Evolutionary conservation across 1,284 basidiomycete species (phyloP), one percentile per base, ranked within the genome.

Genomic region (Trametes sp.): DNA sequence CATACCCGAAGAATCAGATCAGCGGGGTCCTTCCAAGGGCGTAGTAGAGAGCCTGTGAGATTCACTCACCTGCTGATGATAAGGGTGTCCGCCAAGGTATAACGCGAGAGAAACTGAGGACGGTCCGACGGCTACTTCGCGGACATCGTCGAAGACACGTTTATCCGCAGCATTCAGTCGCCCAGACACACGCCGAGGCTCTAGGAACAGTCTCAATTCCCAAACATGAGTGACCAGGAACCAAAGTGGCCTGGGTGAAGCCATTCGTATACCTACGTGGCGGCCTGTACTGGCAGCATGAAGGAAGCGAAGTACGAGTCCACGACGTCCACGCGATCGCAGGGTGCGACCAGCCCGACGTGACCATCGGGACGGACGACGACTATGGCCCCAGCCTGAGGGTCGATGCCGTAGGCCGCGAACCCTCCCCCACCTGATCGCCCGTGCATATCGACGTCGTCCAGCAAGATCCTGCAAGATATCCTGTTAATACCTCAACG

Each of bases 291-390:
- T 14, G 45, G 44, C 19, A 57, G 41, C 73, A 77, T 69, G 67
- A 85, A 84, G 5, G 71, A 72, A 0, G 76, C 72, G 61, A 90
- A 88, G 76, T 88, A 90, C 16, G 65, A 65, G 46, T 84, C 73
- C 26, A 89, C 66, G 21, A 77, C 77, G 3, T 75, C 69, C 35
- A 77, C 65, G 8, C 78, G 74, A 45, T 85, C 78, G 54, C 89
- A 73, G 0, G 87, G 81, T 0, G 78, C 78, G 21, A 90, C 77
- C 58, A 78, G 78, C 1, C 87, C 59, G 19, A 93, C 83, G 64
- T 92, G 92, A 9, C 90, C 90, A 68, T 93, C 91, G 2, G 91
- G 91, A 26, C 91, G 81, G n/a, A 92, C 84, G 24, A 89, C 78
- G 21, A 90, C 84, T 21, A 92, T 75, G 7, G 82, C 87, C 23